Conservation (phyloP, 192 early-diverging fungal species). For the Entomortierella parvispora region DNA sequence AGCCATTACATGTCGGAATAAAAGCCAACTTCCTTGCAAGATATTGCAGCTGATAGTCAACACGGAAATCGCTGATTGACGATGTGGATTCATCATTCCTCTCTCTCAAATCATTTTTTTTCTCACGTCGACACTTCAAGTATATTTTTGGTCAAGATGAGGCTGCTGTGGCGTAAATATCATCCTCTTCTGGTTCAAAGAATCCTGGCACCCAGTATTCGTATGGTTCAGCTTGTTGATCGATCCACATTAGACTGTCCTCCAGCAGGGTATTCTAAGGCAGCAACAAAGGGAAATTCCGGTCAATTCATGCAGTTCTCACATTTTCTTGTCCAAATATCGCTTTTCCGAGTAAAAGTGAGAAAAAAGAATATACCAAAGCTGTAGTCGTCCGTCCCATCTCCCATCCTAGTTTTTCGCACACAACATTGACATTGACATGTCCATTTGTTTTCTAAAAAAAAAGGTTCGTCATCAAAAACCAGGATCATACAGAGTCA, state of each 20-base stretch:
- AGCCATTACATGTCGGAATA: slow-evolving; percentile 52
- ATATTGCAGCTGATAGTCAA: too few species aligned
- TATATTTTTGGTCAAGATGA: background rate
- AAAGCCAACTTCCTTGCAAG: background rate
- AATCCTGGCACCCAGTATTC: slow-evolving; percentile 71
- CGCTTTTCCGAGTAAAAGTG: background rate
- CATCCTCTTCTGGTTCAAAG: slow-evolving; percentile 57
- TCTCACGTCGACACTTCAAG: background rate
- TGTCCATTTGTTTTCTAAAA: slow-evolving; percentile 38
- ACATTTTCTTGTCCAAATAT: background rate
- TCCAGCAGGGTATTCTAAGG: slow-evolving; percentile 71
- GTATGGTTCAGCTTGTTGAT: slow-evolving; percentile 62
- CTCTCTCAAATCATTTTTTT: background rate
- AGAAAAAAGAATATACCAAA: slow-evolving; percentile 56
- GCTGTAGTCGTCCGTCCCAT: slow-evolving; percentile 60
- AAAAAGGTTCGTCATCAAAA: background rate
- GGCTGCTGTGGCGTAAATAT: slow-evolving; percentile 26
- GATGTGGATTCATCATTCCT: too few species aligned
- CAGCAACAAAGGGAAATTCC: background rate
- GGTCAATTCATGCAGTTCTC: too few species aligned
- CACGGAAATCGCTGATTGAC: too few species aligned
- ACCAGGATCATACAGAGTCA: too few species aligned
- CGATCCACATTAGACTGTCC: slow-evolving; percentile 83
- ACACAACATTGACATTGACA: slow-evolving; percentile 53
- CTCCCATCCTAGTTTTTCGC: slow-evolving; percentile 64